Percentiles rank a stretch among this genome's conserved stretches.
Conservation (phyloP, 2,329 filamentous ascomycete species). For the Colletotrichum zoysiae region DNA sequence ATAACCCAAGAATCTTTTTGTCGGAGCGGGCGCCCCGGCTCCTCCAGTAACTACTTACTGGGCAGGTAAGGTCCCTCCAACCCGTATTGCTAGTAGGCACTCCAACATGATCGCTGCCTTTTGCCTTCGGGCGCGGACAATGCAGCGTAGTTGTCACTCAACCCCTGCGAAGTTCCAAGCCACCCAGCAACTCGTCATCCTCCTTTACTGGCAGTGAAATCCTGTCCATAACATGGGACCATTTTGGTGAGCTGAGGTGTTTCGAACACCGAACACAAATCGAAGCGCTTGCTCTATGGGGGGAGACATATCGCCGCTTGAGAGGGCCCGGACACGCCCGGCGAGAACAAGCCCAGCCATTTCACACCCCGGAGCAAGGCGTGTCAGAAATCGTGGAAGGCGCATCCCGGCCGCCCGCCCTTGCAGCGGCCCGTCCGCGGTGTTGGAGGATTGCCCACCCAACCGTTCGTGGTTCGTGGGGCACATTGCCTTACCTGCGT, state of each 20-base stretch:
- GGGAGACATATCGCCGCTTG: background rate
- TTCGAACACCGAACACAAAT: constrained; percentile 13
- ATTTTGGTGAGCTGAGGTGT: constrained; percentile 4
- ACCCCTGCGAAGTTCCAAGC: constrained; percentile 32
- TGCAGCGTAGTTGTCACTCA: constrained; percentile 16
- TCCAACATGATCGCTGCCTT: constrained; percentile 18
- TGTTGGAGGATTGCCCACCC: background rate
- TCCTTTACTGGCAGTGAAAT: constrained; percentile 10
- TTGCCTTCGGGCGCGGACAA: constrained; percentile 16
- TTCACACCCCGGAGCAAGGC: background rate
- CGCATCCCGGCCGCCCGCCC: background rate
- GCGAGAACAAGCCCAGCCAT: background rate
- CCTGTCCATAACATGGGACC: constrained; percentile 15
- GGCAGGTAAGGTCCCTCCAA: background rate
- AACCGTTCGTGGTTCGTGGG: background rate
- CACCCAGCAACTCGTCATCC: constrained; percentile 29
- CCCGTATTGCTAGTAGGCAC: constrained; percentile 7
- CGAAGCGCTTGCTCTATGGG: background rate
- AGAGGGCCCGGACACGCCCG: background rate
- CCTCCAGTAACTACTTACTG: constrained; percentile 1
- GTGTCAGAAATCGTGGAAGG: background rate
- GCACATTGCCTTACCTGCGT: constrained; percentile 22
- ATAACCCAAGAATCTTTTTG: constrained; percentile 11
- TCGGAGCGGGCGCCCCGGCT: constrained; percentile 12
- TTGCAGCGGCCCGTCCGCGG: constrained; percentile 20